Evolutionary conservation across 495 filamentous ascomycete genomes (phyloP).

Genomic region (Podospora anserina): DNA sequence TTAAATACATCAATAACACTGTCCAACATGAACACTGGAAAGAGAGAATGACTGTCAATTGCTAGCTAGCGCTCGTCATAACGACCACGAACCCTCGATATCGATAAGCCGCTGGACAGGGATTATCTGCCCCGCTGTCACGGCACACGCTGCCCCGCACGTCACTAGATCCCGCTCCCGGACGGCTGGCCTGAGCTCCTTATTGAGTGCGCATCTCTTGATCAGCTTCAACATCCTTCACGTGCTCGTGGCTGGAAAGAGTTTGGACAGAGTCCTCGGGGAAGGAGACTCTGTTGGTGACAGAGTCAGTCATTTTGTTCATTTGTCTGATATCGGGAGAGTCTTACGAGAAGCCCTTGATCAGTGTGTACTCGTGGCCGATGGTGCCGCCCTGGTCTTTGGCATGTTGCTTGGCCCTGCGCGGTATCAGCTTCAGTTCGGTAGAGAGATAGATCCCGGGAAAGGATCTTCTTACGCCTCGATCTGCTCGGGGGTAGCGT

Average conservation of each 20-base stretch:
- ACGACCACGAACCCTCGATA: not conserved
- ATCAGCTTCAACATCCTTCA: slow-evolving; percentile 72
- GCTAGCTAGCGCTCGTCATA: slow-evolving; percentile 5
- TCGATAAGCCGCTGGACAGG: slow-evolving; percentile 6
- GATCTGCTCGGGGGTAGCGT: slow-evolving; percentile 58
- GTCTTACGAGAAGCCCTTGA: slow-evolving; percentile 87
- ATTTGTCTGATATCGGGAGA: not conserved
- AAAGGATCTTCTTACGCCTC: slow-evolving; percentile 49
- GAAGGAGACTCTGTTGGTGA: slow-evolving; percentile 62
- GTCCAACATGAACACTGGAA: not conserved
- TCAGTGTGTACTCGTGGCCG: slow-evolving; percentile 74
- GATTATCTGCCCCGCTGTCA: slow-evolving; percentile 4
- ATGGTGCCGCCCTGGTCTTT: slow-evolving; percentile 73
- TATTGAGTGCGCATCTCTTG: slow-evolving; percentile 69
- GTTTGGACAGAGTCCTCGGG: slow-evolving; percentile 60
- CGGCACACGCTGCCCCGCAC: slow-evolving; percentile 23
- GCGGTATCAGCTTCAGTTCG: slow-evolving; percentile 13
- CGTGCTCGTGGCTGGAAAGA: slow-evolving; percentile 61
- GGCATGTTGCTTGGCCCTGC: slow-evolving; percentile 70
- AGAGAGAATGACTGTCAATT: not conserved
- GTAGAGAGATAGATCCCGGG: not conserved
- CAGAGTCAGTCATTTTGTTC: not conserved
- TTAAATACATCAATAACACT: too few relatives aligned
- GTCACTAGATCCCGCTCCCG: not conserved
- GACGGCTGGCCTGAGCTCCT: not conserved